Evolutionary conservation across 805 yeast genomes (phyloP), one percentile per base, ranked within the genome.

Genomic region (Cyberlindnera xylosilytica): DNA sequence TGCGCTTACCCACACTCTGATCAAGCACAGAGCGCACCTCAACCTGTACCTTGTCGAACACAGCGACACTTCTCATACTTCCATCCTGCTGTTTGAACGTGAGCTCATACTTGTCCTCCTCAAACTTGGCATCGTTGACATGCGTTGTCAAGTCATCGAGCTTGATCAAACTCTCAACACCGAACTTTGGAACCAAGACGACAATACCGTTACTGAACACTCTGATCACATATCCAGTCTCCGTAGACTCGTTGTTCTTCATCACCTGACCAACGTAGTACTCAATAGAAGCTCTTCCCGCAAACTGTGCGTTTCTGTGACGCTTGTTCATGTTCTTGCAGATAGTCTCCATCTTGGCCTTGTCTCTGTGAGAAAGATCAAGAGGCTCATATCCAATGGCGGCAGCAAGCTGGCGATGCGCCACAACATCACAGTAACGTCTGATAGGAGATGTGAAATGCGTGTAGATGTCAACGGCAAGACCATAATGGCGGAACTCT

Each of bases 381-480:
- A 91, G 66, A 20, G 83, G 75, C 62, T 93, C 99, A 62, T 91
- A 93, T 1, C 87, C 96, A 45, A 93, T 93, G 1, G 99, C 97
- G n/a, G 95, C 97, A 0, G 99, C 98, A 29, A 93, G 70, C 64
- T 93, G 99, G 59, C 99, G 77, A 64, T 93, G 99, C 0, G 95
- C 99, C 40, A 93, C 95, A 45, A 93, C 84, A 66, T 93, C 99
- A 72, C 99, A 96, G 64, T 87, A 93, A 63, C 99, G 83, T 67
- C 99, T 81, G 60, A 93, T 93, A 9, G 99, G 99, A 2, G 97
- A 89, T 2, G 99, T 93, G 73, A 90, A 93, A 73, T 93, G 99
- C 1, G 99, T 93, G 65, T 93, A 93, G 35, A 93, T 93, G 54
- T 90, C 97, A 39, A 91, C 89, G 3, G 99, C 99, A 50, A 93